A percentile compares a stretch with the other conserved stretches of the same genome.
phyloP scores from a whole-genome alignment of 2,329 filamentous ascomycete genomes.

The Ceratocystis huliohia region DNA sequence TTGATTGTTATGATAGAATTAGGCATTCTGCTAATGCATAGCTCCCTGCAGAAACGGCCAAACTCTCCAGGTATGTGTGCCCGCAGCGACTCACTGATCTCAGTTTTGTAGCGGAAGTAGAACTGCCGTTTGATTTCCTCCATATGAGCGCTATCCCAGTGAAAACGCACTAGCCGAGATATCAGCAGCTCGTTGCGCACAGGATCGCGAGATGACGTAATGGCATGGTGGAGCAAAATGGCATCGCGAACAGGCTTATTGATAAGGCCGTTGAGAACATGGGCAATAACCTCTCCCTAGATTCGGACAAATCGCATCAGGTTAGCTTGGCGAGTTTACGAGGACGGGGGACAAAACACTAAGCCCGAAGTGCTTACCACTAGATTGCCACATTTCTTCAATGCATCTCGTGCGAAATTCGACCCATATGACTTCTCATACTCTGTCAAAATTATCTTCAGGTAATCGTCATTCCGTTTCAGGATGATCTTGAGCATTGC shows the following conservation, averaged over 20 bases:
- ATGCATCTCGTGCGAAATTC: conserved; percentile 79
- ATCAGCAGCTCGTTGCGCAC: conserved; percentile 78
- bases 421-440: conserved; percentile 62
- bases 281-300: conserved; percentile 84
- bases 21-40: conserved; percentile 51
- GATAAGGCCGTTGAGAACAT: conserved; percentile 92
- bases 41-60: conserved; percentile 59
- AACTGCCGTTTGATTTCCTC: conserved; percentile 69
- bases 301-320: conserved; percentile 7
- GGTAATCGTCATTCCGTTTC: conserved; percentile 64
- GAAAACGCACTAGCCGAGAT: conserved; percentile 71
- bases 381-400: conserved; percentile 80
- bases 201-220: conserved; percentile 57
- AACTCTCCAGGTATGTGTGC: conserved; percentile 67
- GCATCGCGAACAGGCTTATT: conserved; percentile 91
- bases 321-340: conserved; percentile 19
- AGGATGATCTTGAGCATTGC: conserved; percentile 79
- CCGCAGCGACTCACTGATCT: conserved; percentile 64
- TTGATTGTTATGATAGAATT: conserved; percentile 45
- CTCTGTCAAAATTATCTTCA: conserved; percentile 62
- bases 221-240: conserved; percentile 77
- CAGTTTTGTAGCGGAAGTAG: conserved; percentile 58
- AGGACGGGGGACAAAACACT: conserved; percentile 1
- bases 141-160: conserved; percentile 83
- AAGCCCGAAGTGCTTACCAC: conserved; percentile 52